phyloP scores from a whole-genome alignment of 2,329 filamentous ascomycete genomes.

The Arthrobotrys sinensis region DNA sequence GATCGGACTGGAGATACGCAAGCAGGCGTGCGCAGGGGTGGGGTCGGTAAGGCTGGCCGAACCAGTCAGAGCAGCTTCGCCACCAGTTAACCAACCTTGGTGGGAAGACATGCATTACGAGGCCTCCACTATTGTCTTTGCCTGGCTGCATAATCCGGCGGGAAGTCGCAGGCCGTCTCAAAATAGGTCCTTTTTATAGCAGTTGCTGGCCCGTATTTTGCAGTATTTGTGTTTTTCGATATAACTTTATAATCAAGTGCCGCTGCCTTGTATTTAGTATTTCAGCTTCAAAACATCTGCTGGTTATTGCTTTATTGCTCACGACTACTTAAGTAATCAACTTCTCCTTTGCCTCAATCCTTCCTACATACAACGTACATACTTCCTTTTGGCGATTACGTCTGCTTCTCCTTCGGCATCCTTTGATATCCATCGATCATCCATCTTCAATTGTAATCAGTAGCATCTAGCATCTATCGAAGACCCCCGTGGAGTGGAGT shows the following conservation, averaged over 20 bases:
- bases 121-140: not conserved
- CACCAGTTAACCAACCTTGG: not conserved
- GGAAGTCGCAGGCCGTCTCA: conserved; percentile 12
- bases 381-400: no score
- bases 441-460: not conserved
- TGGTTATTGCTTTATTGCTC: no score
- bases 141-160: not conserved
- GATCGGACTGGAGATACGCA: conserved; percentile 10
- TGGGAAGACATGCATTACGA: not conserved
- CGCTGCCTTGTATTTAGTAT: no score
- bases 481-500: not conserved
- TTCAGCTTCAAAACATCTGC: no score
- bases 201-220: conserved; percentile 11
- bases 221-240: conserved; percentile 21
- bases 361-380: no score
- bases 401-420: no score
- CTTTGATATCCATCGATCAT: not conserved
- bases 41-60: conserved; percentile 28
- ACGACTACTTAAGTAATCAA: no score
- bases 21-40: conserved; percentile 23
- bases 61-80: conserved; percentile 29
- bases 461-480: no score
- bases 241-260: not conserved
- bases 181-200: conserved; percentile 27
- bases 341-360: no score